Percentiles rank a stretch among this genome's conserved stretches.
Evolutionary conservation across 352 stramenopile species (phyloP).

Genomic region (Phytopythium litorale): DNA sequence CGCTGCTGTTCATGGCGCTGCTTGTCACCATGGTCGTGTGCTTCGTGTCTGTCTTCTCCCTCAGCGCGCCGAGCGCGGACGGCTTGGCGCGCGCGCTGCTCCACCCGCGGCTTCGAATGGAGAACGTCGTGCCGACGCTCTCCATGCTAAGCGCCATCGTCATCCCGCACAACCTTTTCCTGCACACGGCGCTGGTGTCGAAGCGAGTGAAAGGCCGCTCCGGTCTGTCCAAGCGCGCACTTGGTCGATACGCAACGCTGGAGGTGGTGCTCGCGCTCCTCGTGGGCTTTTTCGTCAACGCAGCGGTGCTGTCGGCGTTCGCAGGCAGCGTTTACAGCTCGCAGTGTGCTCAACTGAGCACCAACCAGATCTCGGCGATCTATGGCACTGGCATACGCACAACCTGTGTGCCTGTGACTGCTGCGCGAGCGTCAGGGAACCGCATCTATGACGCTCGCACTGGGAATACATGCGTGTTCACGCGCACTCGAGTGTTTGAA

Average conservation of each 20-base stretch:
- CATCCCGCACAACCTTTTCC: constrained; percentile 95
- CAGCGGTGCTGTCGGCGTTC: constrained; percentile 87
- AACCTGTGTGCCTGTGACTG: constrained; percentile 51
- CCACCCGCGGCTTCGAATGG: constrained; percentile 49
- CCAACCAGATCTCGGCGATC: constrained; percentile 46
- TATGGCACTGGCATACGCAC: constrained; percentile 55
- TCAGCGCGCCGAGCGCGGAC: constrained; percentile 47
- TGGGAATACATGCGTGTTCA: constrained; percentile 48
- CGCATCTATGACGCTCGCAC: constrained; percentile 61
- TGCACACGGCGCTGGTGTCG: constrained; percentile 90
- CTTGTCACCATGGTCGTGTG: constrained; percentile 86
- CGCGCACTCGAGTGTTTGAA: constrained; percentile 9
- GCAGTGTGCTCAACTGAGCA: constrained; percentile 42
- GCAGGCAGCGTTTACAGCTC: constrained; percentile 87
- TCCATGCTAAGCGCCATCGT: constrained; percentile 89
- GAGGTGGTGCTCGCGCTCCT: constrained; percentile 82
- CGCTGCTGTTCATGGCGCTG: constrained; percentile 84
- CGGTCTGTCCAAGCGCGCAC: constrained; percentile 1
- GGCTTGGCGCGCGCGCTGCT: constrained; percentile 78
- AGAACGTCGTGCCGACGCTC: constrained; percentile 62
- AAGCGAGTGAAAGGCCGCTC: constrained; percentile 12
- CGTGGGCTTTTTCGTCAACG: constrained; percentile 90
- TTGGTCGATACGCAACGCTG: constrained; percentile 85
- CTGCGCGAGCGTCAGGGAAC: constrained; percentile 42
- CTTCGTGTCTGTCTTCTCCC: constrained; percentile 85